Evolutionary conservation across 2,329 filamentous ascomycete genomes (phyloP), one percentile per base, ranked within the genome.

Genomic region (Metarhizium humberi): DNA sequence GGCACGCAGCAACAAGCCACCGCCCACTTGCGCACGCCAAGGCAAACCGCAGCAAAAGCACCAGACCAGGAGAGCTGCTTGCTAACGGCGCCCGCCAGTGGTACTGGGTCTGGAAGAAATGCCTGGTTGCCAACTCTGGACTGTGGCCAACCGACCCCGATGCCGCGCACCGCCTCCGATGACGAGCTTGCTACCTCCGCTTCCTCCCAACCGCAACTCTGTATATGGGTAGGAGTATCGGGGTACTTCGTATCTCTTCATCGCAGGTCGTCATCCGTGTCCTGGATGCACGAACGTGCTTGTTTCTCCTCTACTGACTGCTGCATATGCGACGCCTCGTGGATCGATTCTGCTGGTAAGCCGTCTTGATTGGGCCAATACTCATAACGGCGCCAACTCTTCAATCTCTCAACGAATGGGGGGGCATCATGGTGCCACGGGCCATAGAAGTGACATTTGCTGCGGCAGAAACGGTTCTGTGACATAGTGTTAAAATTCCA

Each of bases 361-460:
- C 57, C 57, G 32, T 38, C 51, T 57, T 53, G 57, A 43, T 57
- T 29, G 45, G 45, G 25, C 25, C 25, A 48, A 48, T 30, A 48
- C 18, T 30, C 45, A 30, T 7, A 6, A 6, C 45, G 52, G 52
- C 47, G 55, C 53, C 54, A 53, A 52, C 20, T 51, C 47, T 46
- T 25, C 25, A 25, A 18, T 13, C 14, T n/a, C 18, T 42, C 36
- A 47, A 53, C 57, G 57, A 58, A 58, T 58, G 53, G 53, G 34
- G 51, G 32, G 38, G 42, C 57, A 55, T 52, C n/a, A 32, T 51
- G 40, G 40, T 51, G 48, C 53, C 57, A 58, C 57, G 57, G 25
- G 55, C 45, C 25, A 18, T 14, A 55, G 40, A 8, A 49, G 18
- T 48, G 13, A 14, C 14, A 16, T 29, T 30, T 30, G 45, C 20